Conservation (phyloP, 1,139 yeast genomes). For the Yamadazyma sp. region DNA sequence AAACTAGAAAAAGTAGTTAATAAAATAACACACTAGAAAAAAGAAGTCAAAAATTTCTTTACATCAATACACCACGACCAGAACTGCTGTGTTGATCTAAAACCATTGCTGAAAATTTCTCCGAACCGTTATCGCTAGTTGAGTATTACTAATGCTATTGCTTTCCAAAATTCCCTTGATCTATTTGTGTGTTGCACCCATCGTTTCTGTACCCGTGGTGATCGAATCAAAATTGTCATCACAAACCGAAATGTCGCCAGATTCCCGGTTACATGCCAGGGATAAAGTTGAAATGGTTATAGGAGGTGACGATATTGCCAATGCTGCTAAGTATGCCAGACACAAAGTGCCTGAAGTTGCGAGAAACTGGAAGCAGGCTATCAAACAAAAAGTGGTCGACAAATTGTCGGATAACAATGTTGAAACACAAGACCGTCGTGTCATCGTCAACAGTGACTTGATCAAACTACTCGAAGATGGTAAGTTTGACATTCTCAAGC, state of each 20-base stretch:
- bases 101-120: background rate
- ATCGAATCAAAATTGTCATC: background rate
- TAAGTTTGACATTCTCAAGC: conserved; percentile 6
- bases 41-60: too few relatives aligned
- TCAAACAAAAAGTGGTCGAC: conserved; percentile 29
- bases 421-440: background rate
- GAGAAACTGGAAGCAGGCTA: conserved; percentile 29
- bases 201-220: background rate
- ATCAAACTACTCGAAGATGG: conserved; percentile 9
- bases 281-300: conserved; percentile 25
- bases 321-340: conserved; percentile 22
- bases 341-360: conserved; percentile 20
- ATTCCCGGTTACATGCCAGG: conserved; percentile 1
- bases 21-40: background rate
- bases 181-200: background rate
- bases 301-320: conserved; percentile 25
- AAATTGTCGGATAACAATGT: background rate
- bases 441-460: conserved; percentile 5
- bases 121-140: background rate
- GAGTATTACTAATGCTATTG: background rate
- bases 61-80: too few relatives aligned
- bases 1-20: background rate
- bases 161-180: background rate
- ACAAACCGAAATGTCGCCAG: background rate
- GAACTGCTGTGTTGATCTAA: too few relatives aligned